These are phyloP conservation scores for Malus hybrid DNA, from an alignment of 331 rosid genomes.

Conservation along the genomic window DNA sequence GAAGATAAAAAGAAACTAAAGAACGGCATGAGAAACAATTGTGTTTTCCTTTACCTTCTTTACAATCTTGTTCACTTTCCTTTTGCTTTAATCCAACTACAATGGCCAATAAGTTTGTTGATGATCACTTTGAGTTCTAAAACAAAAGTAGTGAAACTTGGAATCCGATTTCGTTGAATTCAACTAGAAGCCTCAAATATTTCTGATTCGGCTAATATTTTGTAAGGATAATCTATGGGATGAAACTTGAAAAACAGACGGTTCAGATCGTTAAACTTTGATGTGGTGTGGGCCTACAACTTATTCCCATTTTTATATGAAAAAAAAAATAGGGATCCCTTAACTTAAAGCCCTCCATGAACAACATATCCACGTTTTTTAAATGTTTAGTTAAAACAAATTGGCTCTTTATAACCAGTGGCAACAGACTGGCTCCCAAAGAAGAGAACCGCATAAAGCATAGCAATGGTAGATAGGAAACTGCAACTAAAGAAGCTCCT, in stretches of 20 bases:
- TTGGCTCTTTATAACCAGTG: conserved; percentile 12
- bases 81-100: conserved; percentile 43
- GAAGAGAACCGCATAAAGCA: conserved; percentile 22
- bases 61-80: conserved; percentile 32
- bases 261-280: too few species aligned
- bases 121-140: conserved; percentile 15
- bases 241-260: too few species aligned
- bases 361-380: too few species aligned
- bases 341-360: too few species aligned
- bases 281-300: too few species aligned
- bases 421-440: conserved; percentile 18
- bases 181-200: neutral
- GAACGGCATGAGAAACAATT: neutral
- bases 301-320: neutral
- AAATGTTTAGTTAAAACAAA: neutral
- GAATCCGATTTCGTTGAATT: neutral
- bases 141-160: neutral
- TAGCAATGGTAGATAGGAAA: conserved; percentile 3
- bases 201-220: too few species aligned
- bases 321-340: neutral
- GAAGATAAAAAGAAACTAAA: neutral
- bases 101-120: conserved; percentile 31
- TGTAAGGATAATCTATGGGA: too few species aligned
- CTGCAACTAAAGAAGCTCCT: neutral
- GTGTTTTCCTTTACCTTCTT: conserved; percentile 16